phyloP scores from a whole-genome alignment of 495 filamentous ascomycete genomes.

The Penicillium egyptiacum region DNA sequence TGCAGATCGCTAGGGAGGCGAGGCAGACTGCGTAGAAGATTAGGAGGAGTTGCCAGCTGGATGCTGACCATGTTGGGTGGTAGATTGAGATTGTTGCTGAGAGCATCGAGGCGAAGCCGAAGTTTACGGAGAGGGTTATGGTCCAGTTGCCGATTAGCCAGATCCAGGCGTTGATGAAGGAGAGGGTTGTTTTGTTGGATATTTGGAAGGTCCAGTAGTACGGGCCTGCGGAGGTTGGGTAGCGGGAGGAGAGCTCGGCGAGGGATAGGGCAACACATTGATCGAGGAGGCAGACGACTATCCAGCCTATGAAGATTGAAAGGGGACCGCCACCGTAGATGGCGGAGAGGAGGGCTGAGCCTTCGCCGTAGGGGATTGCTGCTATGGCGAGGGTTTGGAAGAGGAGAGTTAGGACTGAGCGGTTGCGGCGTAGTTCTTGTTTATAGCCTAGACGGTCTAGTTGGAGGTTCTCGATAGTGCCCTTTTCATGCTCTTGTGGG shows the following conservation, averaged over 20 bases:
- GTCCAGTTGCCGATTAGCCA: slow-evolving; percentile 70
- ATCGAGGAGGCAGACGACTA: slow-evolving; percentile 39
- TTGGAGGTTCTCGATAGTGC: slow-evolving; percentile 20
- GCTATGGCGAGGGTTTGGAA: slow-evolving; percentile 42
- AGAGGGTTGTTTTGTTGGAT: slow-evolving; percentile 43
- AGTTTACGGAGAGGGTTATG: slow-evolving; percentile 67
- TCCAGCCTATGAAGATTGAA: slow-evolving; percentile 47
- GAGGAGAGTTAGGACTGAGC: slow-evolving; percentile 38
- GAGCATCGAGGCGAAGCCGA: slow-evolving; percentile 61
- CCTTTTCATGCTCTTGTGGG: slow-evolving; percentile 15
- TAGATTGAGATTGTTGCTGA: slow-evolving; percentile 57
- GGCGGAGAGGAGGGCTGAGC: slow-evolving; percentile 42
- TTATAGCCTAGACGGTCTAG: slow-evolving; percentile 42
- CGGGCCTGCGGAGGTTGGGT: slow-evolving; percentile 51
- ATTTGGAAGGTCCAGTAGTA: slow-evolving; percentile 54
- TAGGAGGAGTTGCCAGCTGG: slow-evolving; percentile 58
- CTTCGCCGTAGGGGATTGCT: slow-evolving; percentile 50
- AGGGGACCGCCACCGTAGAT: slow-evolving; percentile 46
- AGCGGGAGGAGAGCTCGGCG: slow-evolving; percentile 49
- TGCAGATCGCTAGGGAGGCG: slow-evolving; percentile 54
- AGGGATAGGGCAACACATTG: slow-evolving; percentile 46
- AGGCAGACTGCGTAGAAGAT: slow-evolving; percentile 60
- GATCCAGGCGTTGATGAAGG: slow-evolving; percentile 67
- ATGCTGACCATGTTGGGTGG: slow-evolving; percentile 53
- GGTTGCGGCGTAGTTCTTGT: slow-evolving; percentile 40